Evolutionary conservation across 257 asterid genomes (phyloP), one percentile per base, ranked within the genome.

Genomic region (Nicotiana undulata): DNA sequence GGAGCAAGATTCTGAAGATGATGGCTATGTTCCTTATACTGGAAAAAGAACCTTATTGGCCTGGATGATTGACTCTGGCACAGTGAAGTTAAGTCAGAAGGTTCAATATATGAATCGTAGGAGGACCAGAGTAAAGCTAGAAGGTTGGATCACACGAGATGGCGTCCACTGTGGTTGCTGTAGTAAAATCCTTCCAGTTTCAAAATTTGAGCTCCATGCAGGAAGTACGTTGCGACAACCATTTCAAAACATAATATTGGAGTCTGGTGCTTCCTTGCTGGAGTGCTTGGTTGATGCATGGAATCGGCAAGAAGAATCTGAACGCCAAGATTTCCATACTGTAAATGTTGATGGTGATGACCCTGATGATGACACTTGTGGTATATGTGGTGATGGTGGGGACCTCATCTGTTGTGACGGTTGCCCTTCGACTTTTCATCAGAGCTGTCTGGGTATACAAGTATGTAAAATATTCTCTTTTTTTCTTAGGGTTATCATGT

Each of bases 81-180:
- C 87, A 24, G 95, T 90, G 46, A 87, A 88, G 70, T 85, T 85
- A 40, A 89, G 99, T 75, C 93, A 94, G 84, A 94, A 93, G 83
- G 97, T 94, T 82, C 97, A 92, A 87, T 96, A 96, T 84, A 94
- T 92, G 99, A 96, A 91, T 81, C 93, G 93, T 9, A 90, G 90
- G 80, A 88, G 93, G 87, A 86, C 90, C 65, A 87, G 89, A 67
- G 97, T 89, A 24, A 90, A 91, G 94, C 87, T 91, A 77, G 98
- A 96, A 88, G 99, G 99, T 79, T 96, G 99, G 99, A 84, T 96
- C 66, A 94, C 99, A 7, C 88, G 96, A 76, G 98, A 96, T 51
- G 99, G 99, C 16, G 88, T 96, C 76, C 99, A 96, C 75, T 96
- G 99, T 80, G 97, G 99, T 72, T 96, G 99, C 90, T 96, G 98